Evolutionary conservation across 306 rosid genomes (phyloP), one percentile per base, ranked within the genome.

Genomic region (Vachellia collinsii): DNA sequence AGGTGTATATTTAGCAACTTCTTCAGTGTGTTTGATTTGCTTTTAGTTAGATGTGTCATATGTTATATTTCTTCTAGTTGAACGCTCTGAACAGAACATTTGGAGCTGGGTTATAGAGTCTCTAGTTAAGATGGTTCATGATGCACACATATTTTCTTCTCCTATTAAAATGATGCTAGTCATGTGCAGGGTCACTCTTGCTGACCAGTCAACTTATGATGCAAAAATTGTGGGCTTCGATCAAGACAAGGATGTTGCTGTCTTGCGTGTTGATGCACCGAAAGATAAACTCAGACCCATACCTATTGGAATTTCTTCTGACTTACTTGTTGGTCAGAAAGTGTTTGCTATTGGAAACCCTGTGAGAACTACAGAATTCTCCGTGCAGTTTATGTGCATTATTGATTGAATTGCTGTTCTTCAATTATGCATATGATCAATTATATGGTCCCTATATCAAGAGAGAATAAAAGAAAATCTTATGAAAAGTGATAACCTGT

Each of bases 181-280:
- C 88, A 41, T 82, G 72, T 93, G 79, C 91, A 96, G 99, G 92
- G 97, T 92, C 81, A 96, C 98, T 72, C 97, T 96, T 69, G 90
- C 97, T 72, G 99, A 96, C 86, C 99, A 96, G 81, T 69, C 94
- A 77, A 93, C 98, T 20, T 96, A 78, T 37, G 98, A 93, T 83
- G 98, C 99, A 4, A 84, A 62, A 85, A 91, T 96, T 74, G 98
- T 96, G 83, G 99, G 99, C 47, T 96, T 96, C 82, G 99, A 96
- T 83, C 99, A 93, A 89, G 99, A 96, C 86, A 96, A 96, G 88
- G 98, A 96, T 80, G 99, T 96, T 54, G 98, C 99, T 7, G 99
- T 96, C 67, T 82, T 96, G 77, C 85, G 68, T n/a, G 93, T 96
- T 13, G 93, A 96, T 10, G 97, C 98, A 12, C 97, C 99, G 3